Evolutionary conservation across 305 asterid species (phyloP), one percentile per base, ranked within the genome.

Genomic region (Fraxinus greggii): DNA sequence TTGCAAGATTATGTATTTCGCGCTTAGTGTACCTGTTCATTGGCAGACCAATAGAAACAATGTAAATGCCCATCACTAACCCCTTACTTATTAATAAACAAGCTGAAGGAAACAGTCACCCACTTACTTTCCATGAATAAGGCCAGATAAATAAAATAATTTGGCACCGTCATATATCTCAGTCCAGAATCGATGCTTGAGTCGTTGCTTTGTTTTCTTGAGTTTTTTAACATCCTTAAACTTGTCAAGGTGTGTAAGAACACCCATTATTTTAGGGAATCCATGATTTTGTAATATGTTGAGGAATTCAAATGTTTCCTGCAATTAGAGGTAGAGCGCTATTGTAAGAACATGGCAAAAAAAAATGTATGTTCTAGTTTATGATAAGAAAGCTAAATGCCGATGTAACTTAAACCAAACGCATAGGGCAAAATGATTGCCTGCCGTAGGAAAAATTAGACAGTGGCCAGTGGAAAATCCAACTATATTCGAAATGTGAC

Each of bases 181-280:
- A 70, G 99, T 96, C 99, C 99, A 96, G 86, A 96, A 96, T 31
- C 99, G 96, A 87, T 96, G 99, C 90, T 96, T 96, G 87, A 94
- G 93, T n/a, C 97, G 87, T 83, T 93, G 97, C 88, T 96, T 96
- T 81, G 99, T 93, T 88, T 94, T 94, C 88, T 76, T 93, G 76
- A 96, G 97, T 92, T 93, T 96, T 89, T 96, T 94, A 72, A 89
- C 97, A 85, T 96, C 99, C 92, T 93, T 92, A 91, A 96, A 96
- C 88, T 93, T 89, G 89, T 96, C 99, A 77, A 94, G 87, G 87
- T 96, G 98, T 80, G 99, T 96, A 77, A 96, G 99, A 83, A 96
- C 99, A 75, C 99, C 99, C 98, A 96, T 96, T 72, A 96, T 95
- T 90, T 89, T 94, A 75, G 99, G 98, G 86, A 96, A 96, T 77